phyloP scores from a whole-genome alignment of 441 rosid genomes.

The Aleurites moluccanus region DNA sequence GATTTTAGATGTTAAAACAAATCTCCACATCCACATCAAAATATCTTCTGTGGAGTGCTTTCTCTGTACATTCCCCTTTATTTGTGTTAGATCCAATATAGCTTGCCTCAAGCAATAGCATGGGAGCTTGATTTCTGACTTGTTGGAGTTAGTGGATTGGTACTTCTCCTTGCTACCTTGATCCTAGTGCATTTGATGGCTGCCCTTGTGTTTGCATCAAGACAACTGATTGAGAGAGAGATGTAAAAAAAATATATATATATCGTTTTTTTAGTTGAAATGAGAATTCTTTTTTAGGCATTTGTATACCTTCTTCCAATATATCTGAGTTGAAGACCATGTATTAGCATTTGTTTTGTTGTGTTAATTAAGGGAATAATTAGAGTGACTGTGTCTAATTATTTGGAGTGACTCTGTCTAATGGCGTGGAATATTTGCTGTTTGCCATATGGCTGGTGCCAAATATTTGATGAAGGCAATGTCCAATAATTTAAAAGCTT shows the following conservation, averaged over 20 bases:
- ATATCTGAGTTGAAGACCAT: background rate
- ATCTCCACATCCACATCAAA: background rate
- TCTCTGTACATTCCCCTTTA: slow-evolving; percentile 15
- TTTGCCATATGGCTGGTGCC: background rate
- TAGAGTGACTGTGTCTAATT: background rate
- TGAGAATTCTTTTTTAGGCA: slow-evolving; percentile 10
- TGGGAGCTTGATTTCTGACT: slow-evolving; percentile 4
- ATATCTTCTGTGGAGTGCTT: slow-evolving; percentile 7
- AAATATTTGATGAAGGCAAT: background rate
- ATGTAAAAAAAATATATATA: background rate
- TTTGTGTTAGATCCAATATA: slow-evolving; percentile 4
- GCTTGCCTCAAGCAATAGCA: slow-evolving; percentile 13
- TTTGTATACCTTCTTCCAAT: background rate
- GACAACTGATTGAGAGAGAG: background rate
- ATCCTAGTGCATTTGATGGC: background rate
- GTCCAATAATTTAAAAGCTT: background rate
- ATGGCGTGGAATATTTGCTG: background rate
- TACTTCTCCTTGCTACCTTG: background rate
- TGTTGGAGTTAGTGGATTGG: too few relatives aligned
- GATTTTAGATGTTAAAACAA: slow-evolving; percentile 23
- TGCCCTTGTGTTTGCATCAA: background rate
- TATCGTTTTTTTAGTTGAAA: background rate
- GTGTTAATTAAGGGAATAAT: background rate
- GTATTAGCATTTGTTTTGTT: background rate
- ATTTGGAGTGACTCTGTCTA: background rate